Evolutionary conservation across 1,284 basidiomycete genomes (phyloP).

Genomic region (Tylopilus sp.): DNA sequence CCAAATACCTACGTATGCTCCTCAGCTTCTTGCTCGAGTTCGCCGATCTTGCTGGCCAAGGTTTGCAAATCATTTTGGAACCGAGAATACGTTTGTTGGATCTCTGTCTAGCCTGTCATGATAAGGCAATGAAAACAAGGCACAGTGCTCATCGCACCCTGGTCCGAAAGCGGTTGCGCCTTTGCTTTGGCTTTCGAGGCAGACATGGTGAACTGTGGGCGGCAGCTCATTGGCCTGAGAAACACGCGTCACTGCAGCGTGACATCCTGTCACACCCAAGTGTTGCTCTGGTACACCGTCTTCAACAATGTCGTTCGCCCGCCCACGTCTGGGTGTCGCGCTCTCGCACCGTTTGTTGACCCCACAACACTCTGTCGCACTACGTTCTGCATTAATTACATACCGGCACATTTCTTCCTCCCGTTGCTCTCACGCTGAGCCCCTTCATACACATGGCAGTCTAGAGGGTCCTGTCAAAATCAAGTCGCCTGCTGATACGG

Average conservation of each 20-base stretch:
- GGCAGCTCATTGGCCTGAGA: slow-evolving; percentile 51
- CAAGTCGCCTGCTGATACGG: slow-evolving; percentile 41
- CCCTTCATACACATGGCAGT: slow-evolving; percentile 15
- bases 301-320: slow-evolving; percentile 51
- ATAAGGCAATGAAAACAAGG: slow-evolving; percentile 24
- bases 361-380: slow-evolving; percentile 26
- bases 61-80: slow-evolving; percentile 83
- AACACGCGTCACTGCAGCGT: slow-evolving; percentile 33
- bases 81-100: slow-evolving; percentile 73
- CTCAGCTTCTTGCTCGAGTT: slow-evolving; percentile 90
- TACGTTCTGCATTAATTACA: slow-evolving; percentile 41
- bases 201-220: slow-evolving; percentile 35
- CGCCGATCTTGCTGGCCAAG: slow-evolving; percentile 87
- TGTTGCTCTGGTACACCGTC: slow-evolving; percentile 14
- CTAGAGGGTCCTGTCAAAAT: slow-evolving; percentile 29
- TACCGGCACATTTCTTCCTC: slow-evolving; percentile 40
- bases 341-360: slow-evolving; percentile 35
- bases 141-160: slow-evolving; percentile 52
- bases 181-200: slow-evolving; percentile 55
- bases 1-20: slow-evolving; percentile 69
- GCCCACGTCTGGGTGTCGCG: slow-evolving; percentile 31
- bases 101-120: slow-evolving; percentile 60
- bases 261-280: slow-evolving; percentile 38
- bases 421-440: slow-evolving; percentile 23
- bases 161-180: slow-evolving; percentile 54